A percentile compares a stretch with the other conserved stretches of the same genome.
These are phyloP conservation scores for Podospora australis DNA, from an alignment of 495 filamentous ascomycete species.

Conservation along the genomic window DNA sequence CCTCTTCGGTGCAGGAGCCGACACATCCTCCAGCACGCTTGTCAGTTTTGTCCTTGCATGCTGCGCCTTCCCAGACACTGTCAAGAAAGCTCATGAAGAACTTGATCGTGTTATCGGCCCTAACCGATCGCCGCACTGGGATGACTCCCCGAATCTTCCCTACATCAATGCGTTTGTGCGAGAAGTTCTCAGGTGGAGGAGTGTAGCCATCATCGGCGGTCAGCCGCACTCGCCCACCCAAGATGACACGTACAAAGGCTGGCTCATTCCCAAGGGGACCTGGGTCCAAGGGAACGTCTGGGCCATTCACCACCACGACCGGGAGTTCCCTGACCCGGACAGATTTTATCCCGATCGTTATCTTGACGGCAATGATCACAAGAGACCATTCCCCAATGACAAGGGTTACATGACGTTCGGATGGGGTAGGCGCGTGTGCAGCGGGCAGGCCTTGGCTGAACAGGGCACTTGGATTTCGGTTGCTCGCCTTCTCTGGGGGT, in stretches of 20 bases:
- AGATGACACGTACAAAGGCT: constrained; percentile 53
- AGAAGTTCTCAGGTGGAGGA: constrained; percentile 59
- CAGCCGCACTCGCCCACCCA: constrained; percentile 57
- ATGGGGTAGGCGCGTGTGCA: constrained; percentile 55
- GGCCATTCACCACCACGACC: constrained; percentile 59
- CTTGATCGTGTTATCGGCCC: constrained; percentile 53
- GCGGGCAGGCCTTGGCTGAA: constrained; percentile 53
- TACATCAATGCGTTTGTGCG: constrained; percentile 56
- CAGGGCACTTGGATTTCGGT: constrained; percentile 52
- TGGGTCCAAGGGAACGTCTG: constrained; percentile 58
- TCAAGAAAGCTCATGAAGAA: constrained; percentile 40
- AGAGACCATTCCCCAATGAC: constrained; percentile 51
- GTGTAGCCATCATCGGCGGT: constrained; percentile 56
- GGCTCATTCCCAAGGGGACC: constrained; percentile 46
- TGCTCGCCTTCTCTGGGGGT: constrained; percentile 50
- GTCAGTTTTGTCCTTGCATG: constrained; percentile 58
- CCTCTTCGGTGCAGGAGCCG: constrained; percentile 59
- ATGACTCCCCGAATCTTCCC: constrained; percentile 51
- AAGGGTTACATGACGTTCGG: constrained; percentile 60
- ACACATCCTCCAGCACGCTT: constrained; percentile 59
- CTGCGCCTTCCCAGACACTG: constrained; percentile 46
- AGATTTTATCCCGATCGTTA: constrained; percentile 48
- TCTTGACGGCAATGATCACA: constrained; percentile 39
- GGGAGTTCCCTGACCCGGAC: constrained; percentile 57
- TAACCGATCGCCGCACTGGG: constrained; percentile 48